Percentiles rank a stretch among this genome's conserved stretches.
Conservation (phyloP, 2,329 filamentous ascomycete genomes). For the Byssoonygena ceratinophila region DNA sequence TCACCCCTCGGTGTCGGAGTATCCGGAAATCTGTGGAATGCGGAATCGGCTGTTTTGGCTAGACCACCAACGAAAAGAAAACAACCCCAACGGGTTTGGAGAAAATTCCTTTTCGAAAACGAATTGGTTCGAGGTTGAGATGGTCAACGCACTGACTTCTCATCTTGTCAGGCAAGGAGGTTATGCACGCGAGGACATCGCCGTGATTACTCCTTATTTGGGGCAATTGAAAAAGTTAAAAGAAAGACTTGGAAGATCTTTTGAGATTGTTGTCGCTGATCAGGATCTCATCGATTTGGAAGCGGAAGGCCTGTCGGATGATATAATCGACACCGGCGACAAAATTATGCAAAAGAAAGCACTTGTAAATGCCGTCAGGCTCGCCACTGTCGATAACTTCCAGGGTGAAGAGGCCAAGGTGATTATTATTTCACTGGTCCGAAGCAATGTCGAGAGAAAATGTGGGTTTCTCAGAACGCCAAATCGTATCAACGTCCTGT, state of each 20-base stretch:
- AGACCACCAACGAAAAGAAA: constrained; percentile 39
- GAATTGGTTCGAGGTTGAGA: constrained; percentile 49
- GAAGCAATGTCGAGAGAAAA: constrained; percentile 22
- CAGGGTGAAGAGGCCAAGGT: constrained; percentile 31
- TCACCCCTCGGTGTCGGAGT: constrained; percentile 26
- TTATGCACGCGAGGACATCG: constrained; percentile 53
- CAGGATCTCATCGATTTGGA: constrained; percentile 49
- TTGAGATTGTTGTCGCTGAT: constrained; percentile 55
- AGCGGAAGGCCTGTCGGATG: constrained; percentile 24
- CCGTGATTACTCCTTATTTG: constrained; percentile 55
- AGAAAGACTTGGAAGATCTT: constrained; percentile 32
- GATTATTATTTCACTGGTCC: constrained; percentile 25
- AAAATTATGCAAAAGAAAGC: constrained; percentile 1
- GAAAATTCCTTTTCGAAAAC: constrained; percentile 34
- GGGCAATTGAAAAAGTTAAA: constrained; percentile 44
- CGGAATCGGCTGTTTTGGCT: constrained; percentile 43
- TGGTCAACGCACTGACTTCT: constrained; percentile 52
- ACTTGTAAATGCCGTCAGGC: constrained; percentile 5
- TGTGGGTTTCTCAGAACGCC: constrained; percentile 26
- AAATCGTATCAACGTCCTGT: constrained; percentile 29
- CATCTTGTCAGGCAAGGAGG: constrained; percentile 56
- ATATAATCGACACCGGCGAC: not conserved
- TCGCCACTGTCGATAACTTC: constrained; percentile 15
- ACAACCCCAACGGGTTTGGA: constrained; percentile 19
- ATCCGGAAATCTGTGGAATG: constrained; percentile 41